Evolutionary conservation across 2,329 filamentous ascomycete species (phyloP).

Genomic region (Knoxdaviesia proteae): DNA sequence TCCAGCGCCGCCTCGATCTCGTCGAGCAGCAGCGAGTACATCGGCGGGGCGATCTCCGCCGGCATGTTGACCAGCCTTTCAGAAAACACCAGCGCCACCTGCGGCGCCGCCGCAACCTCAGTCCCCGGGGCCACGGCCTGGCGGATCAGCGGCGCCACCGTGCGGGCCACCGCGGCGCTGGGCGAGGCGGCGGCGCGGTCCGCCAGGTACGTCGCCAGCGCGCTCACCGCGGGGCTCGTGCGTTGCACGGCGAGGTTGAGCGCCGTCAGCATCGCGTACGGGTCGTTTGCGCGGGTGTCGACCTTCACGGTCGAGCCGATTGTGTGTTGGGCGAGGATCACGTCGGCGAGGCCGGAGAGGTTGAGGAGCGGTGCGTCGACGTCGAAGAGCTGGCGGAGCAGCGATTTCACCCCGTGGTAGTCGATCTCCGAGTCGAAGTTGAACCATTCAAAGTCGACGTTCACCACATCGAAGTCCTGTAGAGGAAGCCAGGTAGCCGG

Average conservation of each 20-base stretch:
- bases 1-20: slow-evolving; percentile 77
- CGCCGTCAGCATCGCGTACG: slow-evolving; percentile 80
- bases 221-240: slow-evolving; percentile 50
- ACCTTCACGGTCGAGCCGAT: slow-evolving; percentile 93
- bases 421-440: slow-evolving; percentile 78
- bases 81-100: slow-evolving; percentile 71
- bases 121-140: background rate
- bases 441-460: slow-evolving; percentile 98
- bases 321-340: slow-evolving; percentile 69
- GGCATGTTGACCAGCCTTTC: slow-evolving; percentile 95
- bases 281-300: slow-evolving; percentile 82
- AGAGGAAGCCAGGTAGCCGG: background rate
- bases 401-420: slow-evolving; percentile 82
- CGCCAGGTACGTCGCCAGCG: slow-evolving; percentile 50
- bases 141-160: slow-evolving; percentile 11
- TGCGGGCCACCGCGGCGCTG: slow-evolving; percentile 29
- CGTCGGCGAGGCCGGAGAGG: slow-evolving; percentile 64
- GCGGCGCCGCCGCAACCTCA: slow-evolving; percentile 17
- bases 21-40: slow-evolving; percentile 86
- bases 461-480: slow-evolving; percentile 74
- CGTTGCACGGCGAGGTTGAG: slow-evolving; percentile 65
- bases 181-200: slow-evolving; percentile 31
- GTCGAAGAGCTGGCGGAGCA: slow-evolving; percentile 83
- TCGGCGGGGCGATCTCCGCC: slow-evolving; percentile 73
- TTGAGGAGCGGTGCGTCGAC: slow-evolving; percentile 71